Conservation (phyloP, 2,329 filamentous ascomycete species). For the Trichophyton mentagrophytes region DNA sequence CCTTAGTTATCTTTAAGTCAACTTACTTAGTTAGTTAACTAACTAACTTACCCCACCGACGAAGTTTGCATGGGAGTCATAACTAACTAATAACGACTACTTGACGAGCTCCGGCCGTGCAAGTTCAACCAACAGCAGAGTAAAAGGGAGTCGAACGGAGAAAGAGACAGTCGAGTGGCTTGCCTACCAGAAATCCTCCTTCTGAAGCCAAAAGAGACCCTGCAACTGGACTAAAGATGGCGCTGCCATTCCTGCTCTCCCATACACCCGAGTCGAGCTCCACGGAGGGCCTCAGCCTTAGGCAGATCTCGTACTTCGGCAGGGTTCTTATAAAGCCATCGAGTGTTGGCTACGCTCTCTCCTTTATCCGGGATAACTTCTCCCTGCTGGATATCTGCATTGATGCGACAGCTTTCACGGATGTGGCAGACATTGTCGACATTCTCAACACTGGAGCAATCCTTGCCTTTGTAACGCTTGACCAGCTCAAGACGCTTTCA, state of each 20-base stretch:
- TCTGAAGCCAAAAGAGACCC: not conserved
- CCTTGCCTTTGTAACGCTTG: constrained; percentile 66
- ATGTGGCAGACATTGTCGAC: constrained; percentile 59
- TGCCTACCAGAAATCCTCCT: not conserved
- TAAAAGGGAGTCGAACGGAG: not conserved
- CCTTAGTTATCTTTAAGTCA: not conserved
- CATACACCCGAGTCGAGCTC: constrained; percentile 13
- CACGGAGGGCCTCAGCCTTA: constrained; percentile 39
- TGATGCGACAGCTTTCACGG: constrained; percentile 58
- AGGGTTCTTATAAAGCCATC: constrained; percentile 44
- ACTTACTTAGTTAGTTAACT: too few relatives aligned
- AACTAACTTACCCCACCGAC: not conserved
- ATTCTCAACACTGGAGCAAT: constrained; percentile 75
- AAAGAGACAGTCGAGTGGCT: not conserved
- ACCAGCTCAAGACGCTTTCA: constrained; percentile 49
- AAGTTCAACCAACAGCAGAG: not conserved
- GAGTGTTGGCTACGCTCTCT: constrained; percentile 26
- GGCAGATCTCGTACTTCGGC: constrained; percentile 47
- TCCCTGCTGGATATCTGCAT: constrained; percentile 53
- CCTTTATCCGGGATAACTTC: constrained; percentile 46
- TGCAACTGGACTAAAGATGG: constrained; percentile 18
- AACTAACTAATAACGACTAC: too few relatives aligned
- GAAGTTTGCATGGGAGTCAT: not conserved
- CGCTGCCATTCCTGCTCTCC: constrained; percentile 32
- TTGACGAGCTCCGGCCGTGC: not conserved